A percentile compares a stretch with the other conserved stretches of the same genome.
phyloP scores from a whole-genome alignment of 495 filamentous ascomycete species.

The Glonium stellatum region DNA sequence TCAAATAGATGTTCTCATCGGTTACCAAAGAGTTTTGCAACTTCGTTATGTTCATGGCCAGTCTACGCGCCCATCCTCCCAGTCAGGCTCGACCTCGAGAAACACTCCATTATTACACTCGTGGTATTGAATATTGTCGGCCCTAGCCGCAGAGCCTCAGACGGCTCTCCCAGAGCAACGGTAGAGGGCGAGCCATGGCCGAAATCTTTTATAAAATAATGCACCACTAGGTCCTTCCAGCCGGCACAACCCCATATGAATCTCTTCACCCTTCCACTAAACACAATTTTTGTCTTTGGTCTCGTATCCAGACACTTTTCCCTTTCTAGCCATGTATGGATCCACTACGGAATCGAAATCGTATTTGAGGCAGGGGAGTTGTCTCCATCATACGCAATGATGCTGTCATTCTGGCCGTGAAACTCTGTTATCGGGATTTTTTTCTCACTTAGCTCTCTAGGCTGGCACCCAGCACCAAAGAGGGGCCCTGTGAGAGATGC shows the following conservation, averaged over 20 bases:
- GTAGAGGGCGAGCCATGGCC: slow-evolving; percentile 13
- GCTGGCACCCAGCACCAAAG: slow-evolving; percentile 4
- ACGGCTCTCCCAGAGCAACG: background rate
- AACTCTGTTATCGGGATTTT: slow-evolving; percentile 6
- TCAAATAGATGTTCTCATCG: no score
- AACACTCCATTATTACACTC: no score
- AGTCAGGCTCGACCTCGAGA: no score
- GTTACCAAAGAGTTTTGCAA: no score
- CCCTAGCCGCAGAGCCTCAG: slow-evolving; percentile 1
- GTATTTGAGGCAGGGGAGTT: slow-evolving; percentile 7
- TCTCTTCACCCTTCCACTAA: slow-evolving; percentile 2
- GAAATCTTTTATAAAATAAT: slow-evolving; percentile 2
- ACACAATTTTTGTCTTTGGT: background rate
- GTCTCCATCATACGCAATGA: slow-evolving; percentile 10
- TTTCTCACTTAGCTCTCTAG: background rate
- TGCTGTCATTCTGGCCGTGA: background rate
- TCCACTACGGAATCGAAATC: background rate
- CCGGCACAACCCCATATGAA: slow-evolving; percentile 5
- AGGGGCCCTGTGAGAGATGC: background rate
- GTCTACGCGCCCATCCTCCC: no score
- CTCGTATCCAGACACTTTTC: background rate
- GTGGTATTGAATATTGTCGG: background rate
- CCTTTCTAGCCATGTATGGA: background rate
- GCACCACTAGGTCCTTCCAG: background rate
- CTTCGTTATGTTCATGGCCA: no score